Conservation (phyloP, 2,329 filamentous ascomycete species). For the Ophiostoma himal-ulmi region DNA sequence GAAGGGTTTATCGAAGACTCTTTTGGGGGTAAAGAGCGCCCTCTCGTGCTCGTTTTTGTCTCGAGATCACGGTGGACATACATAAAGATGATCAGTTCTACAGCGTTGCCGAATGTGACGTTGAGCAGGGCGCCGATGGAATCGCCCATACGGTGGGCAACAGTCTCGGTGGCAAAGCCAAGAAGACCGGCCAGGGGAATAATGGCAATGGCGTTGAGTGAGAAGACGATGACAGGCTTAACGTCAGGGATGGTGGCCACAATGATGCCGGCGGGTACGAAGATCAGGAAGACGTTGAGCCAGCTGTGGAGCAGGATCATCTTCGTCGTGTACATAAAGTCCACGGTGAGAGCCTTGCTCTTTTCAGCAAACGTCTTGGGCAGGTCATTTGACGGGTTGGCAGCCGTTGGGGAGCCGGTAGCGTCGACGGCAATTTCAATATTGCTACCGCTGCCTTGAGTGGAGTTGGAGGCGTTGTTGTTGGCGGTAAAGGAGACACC, state of each 20-base stretch:
- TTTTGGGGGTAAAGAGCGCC: slow-evolving; percentile 41
- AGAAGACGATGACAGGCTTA: slow-evolving; percentile 60
- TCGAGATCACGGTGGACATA: slow-evolving; percentile 43
- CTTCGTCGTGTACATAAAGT: slow-evolving; percentile 48
- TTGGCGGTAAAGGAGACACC: background rate
- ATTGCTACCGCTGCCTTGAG: slow-evolving; percentile 10
- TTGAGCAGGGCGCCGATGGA: slow-evolving; percentile 84
- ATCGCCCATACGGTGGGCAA: slow-evolving; percentile 67
- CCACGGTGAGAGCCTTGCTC: slow-evolving; percentile 25
- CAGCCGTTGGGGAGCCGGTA: background rate
- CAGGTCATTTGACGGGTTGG: slow-evolving; percentile 7
- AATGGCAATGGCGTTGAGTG: slow-evolving; percentile 69
- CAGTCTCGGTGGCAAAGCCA: slow-evolving; percentile 68
- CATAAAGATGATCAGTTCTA: slow-evolving; percentile 74
- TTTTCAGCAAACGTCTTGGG: slow-evolving; percentile 5
- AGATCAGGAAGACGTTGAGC: slow-evolving; percentile 70
- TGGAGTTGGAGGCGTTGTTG: background rate
- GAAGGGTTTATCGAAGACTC: slow-evolving; percentile 48
- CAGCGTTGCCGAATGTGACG: slow-evolving; percentile 75
- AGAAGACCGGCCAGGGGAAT: slow-evolving; percentile 67
- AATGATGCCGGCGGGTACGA: slow-evolving; percentile 71
- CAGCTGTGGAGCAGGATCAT: slow-evolving; percentile 65
- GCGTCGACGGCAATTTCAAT: background rate
- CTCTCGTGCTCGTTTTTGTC: slow-evolving; percentile 43
- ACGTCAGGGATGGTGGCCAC: slow-evolving; percentile 47